Conservation (phyloP, 495 filamentous ascomycete species). For the Diplogelasinospora grovesii region DNA sequence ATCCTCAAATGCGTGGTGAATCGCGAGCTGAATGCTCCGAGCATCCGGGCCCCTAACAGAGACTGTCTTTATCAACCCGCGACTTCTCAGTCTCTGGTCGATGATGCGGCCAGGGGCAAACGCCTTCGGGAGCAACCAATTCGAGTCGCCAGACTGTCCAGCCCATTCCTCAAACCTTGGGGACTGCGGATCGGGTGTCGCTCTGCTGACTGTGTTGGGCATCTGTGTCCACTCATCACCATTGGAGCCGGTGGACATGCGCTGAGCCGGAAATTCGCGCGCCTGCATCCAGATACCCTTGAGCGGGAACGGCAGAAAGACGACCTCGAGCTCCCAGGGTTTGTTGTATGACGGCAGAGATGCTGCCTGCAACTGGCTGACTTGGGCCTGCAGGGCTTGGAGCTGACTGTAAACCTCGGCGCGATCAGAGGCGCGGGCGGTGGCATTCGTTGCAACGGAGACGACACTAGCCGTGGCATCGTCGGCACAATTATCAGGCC, state of each 20-base stretch:
- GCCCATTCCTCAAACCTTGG: slow-evolving; percentile 40
- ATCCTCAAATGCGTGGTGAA: slow-evolving; percentile 51
- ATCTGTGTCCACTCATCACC: slow-evolving; percentile 54
- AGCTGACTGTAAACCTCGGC: slow-evolving; percentile 45
- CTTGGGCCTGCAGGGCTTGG: slow-evolving; percentile 47
- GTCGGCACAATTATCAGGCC: slow-evolving; percentile 20
- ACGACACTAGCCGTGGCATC: slow-evolving; percentile 35
- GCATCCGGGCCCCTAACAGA: slow-evolving; percentile 51
- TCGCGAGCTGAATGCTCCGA: slow-evolving; percentile 51
- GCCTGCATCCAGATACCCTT: slow-evolving; percentile 54
- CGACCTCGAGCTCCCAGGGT: slow-evolving; percentile 64
- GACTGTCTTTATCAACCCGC: slow-evolving; percentile 58
- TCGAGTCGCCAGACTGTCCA: slow-evolving; percentile 33
- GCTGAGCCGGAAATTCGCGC: slow-evolving; percentile 40
- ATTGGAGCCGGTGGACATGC: slow-evolving; percentile 33
- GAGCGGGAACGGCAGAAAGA: slow-evolving; percentile 61
- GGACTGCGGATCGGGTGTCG: slow-evolving; percentile 35
- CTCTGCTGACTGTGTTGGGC: slow-evolving; percentile 37
- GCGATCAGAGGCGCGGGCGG: slow-evolving; percentile 22
- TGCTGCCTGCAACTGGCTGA: slow-evolving; percentile 49
- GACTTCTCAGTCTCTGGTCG: slow-evolving; percentile 56
- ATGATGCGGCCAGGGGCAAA: slow-evolving; percentile 47
- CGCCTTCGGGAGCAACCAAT: slow-evolving; percentile 53
- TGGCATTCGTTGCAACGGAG: slow-evolving; percentile 41
- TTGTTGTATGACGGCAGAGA: slow-evolving; percentile 47